A percentile compares a stretch with the other conserved stretches of the same genome.
phyloP scores from a whole-genome alignment of 2,329 filamentous ascomycete species.

The Aspergillus intermedius region DNA sequence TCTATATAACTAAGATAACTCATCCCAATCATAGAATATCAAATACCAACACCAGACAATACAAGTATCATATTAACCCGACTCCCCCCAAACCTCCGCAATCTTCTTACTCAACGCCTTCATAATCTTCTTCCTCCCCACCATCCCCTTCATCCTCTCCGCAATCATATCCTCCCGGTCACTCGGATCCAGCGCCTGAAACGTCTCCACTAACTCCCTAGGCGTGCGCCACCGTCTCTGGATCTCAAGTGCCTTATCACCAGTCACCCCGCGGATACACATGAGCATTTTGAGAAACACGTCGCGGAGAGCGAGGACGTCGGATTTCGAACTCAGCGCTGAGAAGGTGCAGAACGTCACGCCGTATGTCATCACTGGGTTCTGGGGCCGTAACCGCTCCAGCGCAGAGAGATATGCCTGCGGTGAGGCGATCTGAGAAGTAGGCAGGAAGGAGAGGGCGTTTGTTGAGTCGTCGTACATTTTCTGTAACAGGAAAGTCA shows the following conservation, averaged over 20 bases:
- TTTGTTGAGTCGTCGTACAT: conserved; percentile 44
- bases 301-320: conserved; percentile 65
- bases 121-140: conserved; percentile 63
- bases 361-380: conserved; percentile 47
- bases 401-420: conserved; percentile 62
- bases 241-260: conserved; percentile 72
- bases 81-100: conserved; percentile 62
- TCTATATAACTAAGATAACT: neutral
- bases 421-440: conserved; percentile 50
- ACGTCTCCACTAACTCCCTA: conserved; percentile 63
- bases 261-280: conserved; percentile 68
- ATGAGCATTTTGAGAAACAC: conserved; percentile 80
- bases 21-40: neutral
- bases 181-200: conserved; percentile 48
- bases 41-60: neutral
- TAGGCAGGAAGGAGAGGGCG: conserved; percentile 59
- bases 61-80: conserved; percentile 5
- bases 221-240: conserved; percentile 74
- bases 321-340: conserved; percentile 67
- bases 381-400: conserved; percentile 49
- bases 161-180: conserved; percentile 57
- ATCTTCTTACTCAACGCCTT: conserved; percentile 62
- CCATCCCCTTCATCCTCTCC: conserved; percentile 48
- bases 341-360: conserved; percentile 67
- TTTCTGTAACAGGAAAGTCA: conserved; percentile 62